Evolutionary conservation across 345 rosid species (phyloP).

Genomic region (Moringa oleifera): DNA sequence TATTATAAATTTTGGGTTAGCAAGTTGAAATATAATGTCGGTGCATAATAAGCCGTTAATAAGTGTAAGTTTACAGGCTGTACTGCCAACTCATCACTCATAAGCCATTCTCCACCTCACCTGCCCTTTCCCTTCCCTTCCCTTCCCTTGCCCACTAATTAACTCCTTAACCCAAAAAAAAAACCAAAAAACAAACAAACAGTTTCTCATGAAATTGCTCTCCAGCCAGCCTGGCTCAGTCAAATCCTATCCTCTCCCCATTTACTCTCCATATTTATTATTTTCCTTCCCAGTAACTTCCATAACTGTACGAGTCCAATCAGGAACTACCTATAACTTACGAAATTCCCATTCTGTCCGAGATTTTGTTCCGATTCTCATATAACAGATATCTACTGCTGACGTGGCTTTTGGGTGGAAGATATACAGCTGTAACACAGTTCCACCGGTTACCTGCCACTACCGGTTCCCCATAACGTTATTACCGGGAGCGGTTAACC

Average conservation of each 20-base stretch:
- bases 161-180: too few relatives aligned
- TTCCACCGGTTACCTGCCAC: slow-evolving; percentile 22
- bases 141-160: too few relatives aligned
- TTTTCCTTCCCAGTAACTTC: slow-evolving; percentile 13
- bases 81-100: too few relatives aligned
- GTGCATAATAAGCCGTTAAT: too few relatives aligned
- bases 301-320: slow-evolving; percentile 14
- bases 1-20: too few relatives aligned
- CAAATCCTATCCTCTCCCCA: slow-evolving; percentile 18
- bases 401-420: slow-evolving; percentile 20
- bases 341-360: slow-evolving; percentile 5
- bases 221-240: slow-evolving; percentile 39
- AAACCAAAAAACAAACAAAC: too few relatives aligned
- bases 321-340: slow-evolving; percentile 1
- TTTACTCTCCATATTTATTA: slow-evolving; percentile 12
- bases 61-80: too few relatives aligned
- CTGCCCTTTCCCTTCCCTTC: too few relatives aligned
- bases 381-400: slow-evolving; percentile 9
- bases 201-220: too few relatives aligned
- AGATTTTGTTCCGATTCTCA: slow-evolving; percentile 2
- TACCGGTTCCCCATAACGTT: slow-evolving; percentile 12
- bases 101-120: too few relatives aligned
- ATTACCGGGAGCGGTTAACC: slow-evolving; percentile 15
- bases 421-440: slow-evolving; percentile 20
- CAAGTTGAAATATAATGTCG: too few relatives aligned